These are phyloP conservation scores for Gamarada debralockiae DNA, from an alignment of 495 filamentous ascomycete genomes.

Conservation along the genomic window DNA sequence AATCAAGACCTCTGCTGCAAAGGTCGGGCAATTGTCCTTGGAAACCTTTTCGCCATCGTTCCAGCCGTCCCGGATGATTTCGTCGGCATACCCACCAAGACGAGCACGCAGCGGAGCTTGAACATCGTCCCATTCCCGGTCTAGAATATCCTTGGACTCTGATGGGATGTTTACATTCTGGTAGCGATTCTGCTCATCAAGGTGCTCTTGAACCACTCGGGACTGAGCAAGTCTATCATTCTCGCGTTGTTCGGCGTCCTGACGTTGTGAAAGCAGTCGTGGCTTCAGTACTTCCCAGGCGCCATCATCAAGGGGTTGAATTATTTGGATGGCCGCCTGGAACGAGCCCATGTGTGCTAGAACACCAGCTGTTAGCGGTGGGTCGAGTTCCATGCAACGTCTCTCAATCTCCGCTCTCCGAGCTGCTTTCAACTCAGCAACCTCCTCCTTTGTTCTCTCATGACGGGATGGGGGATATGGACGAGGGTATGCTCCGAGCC, in stretches of 20 bases:
- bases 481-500: slow-evolving; percentile 14
- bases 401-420: slow-evolving; percentile 64
- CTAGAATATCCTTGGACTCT: slow-evolving; percentile 55
- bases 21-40: slow-evolving; percentile 54
- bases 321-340: slow-evolving; percentile 64
- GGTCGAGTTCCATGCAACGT: slow-evolving; percentile 55
- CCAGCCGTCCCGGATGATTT: slow-evolving; percentile 59
- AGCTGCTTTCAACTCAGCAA: slow-evolving; percentile 51
- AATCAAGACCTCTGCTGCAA: slow-evolving; percentile 63
- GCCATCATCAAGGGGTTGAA: slow-evolving; percentile 55
- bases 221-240: slow-evolving; percentile 36
- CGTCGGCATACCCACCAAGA: slow-evolving; percentile 58
- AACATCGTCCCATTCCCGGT: slow-evolving; percentile 63
- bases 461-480: slow-evolving; percentile 24
- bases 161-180: slow-evolving; percentile 40
- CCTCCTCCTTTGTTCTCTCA: slow-evolving; percentile 40
- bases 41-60: slow-evolving; percentile 49
- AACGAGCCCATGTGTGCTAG: slow-evolving; percentile 66
- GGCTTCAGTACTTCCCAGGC: slow-evolving; percentile 64
- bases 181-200: slow-evolving; percentile 30
- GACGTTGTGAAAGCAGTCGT: slow-evolving; percentile 58
- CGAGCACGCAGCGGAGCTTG: slow-evolving; percentile 58
- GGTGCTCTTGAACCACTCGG: slow-evolving; percentile 39
- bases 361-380: slow-evolving; percentile 54
- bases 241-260: slow-evolving; percentile 52